Conservation (phyloP, 345 rosid species). For the Gossypium stocksii region DNA sequence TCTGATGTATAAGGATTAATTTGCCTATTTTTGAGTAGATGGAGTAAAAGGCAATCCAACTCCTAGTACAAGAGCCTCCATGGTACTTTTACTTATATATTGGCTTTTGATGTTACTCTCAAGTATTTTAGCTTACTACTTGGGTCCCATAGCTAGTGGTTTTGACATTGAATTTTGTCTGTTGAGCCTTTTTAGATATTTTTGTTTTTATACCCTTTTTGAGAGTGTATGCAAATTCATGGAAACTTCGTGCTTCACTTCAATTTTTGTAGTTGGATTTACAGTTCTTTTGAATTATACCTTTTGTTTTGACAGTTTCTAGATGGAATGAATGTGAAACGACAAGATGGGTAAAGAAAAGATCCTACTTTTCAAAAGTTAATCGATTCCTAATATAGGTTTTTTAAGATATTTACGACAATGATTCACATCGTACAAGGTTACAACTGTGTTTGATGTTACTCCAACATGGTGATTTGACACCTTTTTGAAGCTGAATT, state of each 20-base stretch:
- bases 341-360: not conserved
- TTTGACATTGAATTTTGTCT: constrained; percentile 13
- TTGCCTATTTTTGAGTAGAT: too few relatives aligned
- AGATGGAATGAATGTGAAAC: constrained; percentile 7
- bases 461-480: constrained; percentile 4
- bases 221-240: constrained; percentile 18
- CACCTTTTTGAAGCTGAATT: not conserved
- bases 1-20: too few relatives aligned
- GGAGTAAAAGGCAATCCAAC: too few relatives aligned
- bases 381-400: not conserved
- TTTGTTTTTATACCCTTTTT: constrained; percentile 18
- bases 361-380: not conserved
- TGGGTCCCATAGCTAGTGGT: constrained; percentile 34
- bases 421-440: not conserved
- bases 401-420: not conserved
- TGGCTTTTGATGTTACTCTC: constrained; percentile 21
- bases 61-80: not conserved
- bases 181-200: constrained; percentile 21
- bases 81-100: constrained; percentile 18
- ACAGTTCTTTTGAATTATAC: not conserved
- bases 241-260: constrained; percentile 13
- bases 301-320: constrained; percentile 2
- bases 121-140: constrained; percentile 8
- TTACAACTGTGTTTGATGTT: not conserved
- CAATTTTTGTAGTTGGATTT: constrained; percentile 6